Percentiles rank a stretch among this genome's conserved stretches.
Conservation (phyloP, 768 basidiomycete species). For the Lyophyllum semitale region DNA sequence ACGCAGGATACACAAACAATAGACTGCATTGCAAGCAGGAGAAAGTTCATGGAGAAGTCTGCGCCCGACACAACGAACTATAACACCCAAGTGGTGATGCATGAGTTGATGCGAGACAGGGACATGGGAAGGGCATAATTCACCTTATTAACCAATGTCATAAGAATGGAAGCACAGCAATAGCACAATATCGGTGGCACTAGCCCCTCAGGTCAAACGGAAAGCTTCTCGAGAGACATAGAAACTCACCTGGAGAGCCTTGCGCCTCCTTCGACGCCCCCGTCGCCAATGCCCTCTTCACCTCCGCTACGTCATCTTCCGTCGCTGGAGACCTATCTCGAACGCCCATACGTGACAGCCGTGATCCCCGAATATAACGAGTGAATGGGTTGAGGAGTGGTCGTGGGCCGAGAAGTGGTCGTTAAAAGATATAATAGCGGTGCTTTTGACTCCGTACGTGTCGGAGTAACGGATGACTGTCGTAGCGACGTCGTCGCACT, state of each 20-base stretch:
- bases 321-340: constrained; percentile 5
- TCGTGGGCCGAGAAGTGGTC: too few relatives aligned
- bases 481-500: background rate
- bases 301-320: constrained; percentile 29
- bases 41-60: constrained; percentile 95
- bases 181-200: constrained; percentile 86
- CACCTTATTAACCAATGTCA: constrained; percentile 98
- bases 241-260: constrained; percentile 26
- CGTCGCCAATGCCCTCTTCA: constrained; percentile 38
- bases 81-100: background rate
- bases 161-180: constrained; percentile 89
- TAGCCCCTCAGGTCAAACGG: constrained; percentile 23
- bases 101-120: background rate
- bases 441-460: background rate
- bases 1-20: constrained; percentile 86
- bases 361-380: background rate
- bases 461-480: background rate
- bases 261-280: constrained; percentile 29
- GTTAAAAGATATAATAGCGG: background rate
- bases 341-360: constrained; percentile 4
- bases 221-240: background rate
- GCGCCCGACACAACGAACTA: constrained; percentile 95
- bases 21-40: constrained; percentile 90
- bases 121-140: constrained; percentile 13
- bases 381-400: background rate